Evolutionary conservation across 2,329 filamentous ascomycete species (phyloP), one percentile per base, ranked within the genome.

Genomic region (Epichloe bromicola): DNA sequence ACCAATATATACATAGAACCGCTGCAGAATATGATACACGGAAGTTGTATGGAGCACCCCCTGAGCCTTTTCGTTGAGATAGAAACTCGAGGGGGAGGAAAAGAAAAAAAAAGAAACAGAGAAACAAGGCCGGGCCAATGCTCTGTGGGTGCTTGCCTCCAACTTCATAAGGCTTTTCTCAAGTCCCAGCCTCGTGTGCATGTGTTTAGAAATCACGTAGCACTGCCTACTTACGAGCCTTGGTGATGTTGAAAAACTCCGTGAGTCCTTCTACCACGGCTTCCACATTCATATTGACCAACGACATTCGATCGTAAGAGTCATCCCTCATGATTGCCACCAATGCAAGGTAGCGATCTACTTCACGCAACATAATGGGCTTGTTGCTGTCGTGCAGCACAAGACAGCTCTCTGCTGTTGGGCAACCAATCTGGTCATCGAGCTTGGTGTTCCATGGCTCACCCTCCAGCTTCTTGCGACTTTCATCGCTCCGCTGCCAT

Each of bases 311-410:
- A 62, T 89, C 85, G 59, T 88, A 87, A 30, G 83, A 86, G 50
- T 86, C 86, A 62, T 91, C 86, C 64, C 85, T 85, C 86, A 91
- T 90, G 55, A 94, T 84, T 53, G 87, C 88, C 36, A 94, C 86
- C 14, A 94, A 74, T 0, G 86, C 86, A 44, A 93, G 74, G 63
- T 90, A 89, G 55, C 79, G 76, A 60, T 85, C 82, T 15, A 85
- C 82, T 68, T 86, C 82, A 19, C 82, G 72, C 63, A 86, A 66
- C 72, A 85, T 79, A 54, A 85, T 81, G 40, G 81, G 81, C 57
- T 80, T 73, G 61, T 75, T 75, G 47, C 74, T 75, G 58, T 84
- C 80, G 56, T 80, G 79, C 44, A 85, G 66, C 23, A 86, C 80
- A 66, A 85, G 80, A 54, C 76, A 79, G 64, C 80, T 83, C 71